phyloP scores from a whole-genome alignment of 108 stramenopile species.

The Fistulifera solaris region DNA sequence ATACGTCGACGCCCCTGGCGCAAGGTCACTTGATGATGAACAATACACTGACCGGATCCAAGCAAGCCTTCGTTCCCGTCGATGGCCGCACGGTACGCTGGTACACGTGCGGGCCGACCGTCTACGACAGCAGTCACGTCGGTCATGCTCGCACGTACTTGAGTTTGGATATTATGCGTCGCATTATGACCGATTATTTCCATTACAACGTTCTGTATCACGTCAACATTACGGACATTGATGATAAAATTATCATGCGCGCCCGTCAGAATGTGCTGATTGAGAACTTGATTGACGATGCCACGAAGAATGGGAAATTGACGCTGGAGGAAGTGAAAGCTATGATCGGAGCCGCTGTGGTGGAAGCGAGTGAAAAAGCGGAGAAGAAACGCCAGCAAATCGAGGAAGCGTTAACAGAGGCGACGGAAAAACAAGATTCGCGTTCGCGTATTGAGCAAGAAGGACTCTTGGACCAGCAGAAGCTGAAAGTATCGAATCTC shows the following conservation, averaged over 20 bases:
- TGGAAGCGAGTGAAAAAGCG: constrained; percentile 34
- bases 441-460: constrained; percentile 37
- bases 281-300: constrained; percentile 19
- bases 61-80: constrained; percentile 57
- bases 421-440: constrained; percentile 34
- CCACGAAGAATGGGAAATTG: neutral
- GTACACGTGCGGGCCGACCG: constrained; percentile 98
- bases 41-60: constrained; percentile 53
- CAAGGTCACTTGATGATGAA: constrained; percentile 43
- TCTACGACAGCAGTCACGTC: constrained; percentile 93
- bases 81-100: constrained; percentile 32
- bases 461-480: constrained; percentile 38
- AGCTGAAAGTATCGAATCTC: constrained; percentile 37
- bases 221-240: constrained; percentile 96
- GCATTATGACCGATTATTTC: constrained; percentile 93
- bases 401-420: constrained; percentile 35
- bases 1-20: constrained; percentile 36
- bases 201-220: constrained; percentile 84
- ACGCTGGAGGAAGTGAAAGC: constrained; percentile 13
- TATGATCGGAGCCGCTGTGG: constrained; percentile 30
- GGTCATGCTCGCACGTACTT: constrained; percentile 98
- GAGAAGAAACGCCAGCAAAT: constrained; percentile 39
- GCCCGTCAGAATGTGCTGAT: constrained; percentile 21
- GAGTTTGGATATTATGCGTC: constrained; percentile 93
- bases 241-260: constrained; percentile 97